Base-by-base conservation (phyloP, 768 basidiomycete species). In the Naganishia friedmannii region DNA sequence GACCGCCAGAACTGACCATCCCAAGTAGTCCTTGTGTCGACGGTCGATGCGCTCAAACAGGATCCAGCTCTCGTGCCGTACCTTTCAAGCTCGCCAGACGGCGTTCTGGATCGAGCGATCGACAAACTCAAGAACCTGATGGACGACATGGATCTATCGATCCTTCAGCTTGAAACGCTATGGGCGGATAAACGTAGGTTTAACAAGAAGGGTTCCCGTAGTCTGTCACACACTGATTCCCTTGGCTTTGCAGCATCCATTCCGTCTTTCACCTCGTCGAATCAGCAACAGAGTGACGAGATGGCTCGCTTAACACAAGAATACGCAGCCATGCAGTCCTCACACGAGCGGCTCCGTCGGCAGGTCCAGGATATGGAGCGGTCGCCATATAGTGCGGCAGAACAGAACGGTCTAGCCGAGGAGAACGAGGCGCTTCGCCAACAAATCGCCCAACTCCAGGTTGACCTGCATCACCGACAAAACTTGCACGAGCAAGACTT, bases 291-390 rank as follows among this genome's bases (percentile, higher is more conserved):
- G 4, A 8, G 26, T n/a, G 29, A 3, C 2, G 74, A 79, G 10
- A 85, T 88, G 71, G 84, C 87, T 37, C 87, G 88, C 67, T 87
- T 89, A 73, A 86, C 88, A 19, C 57, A 73, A 57, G 73, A 67
- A 4, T 70, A 75, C 48, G 54, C 70, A 46, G 69, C 67, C 3
- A 51, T 46, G 21, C 31, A 75, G 28, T 39, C 34, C 3, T 39
- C 57, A 4, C 34, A 60, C n/a, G 57, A 21, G 7, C 57, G 57
- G 8, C 37, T 60, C 2, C 56, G 66, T 15, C 48, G 73, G 1
- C 29, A 76, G 26, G 74, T 74, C 34, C 73, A 74, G 10, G 68
- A 66, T 13, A 70, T 70, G n/a, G 72, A 73, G 28, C 28, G n/a
- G 2, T 19, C 21, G 4, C 37, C 17, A n/a, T n/a, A n/a, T n/a